phyloP scores from a whole-genome alignment of 495 filamentous ascomycete genomes.

The Aspergillus diversus region DNA sequence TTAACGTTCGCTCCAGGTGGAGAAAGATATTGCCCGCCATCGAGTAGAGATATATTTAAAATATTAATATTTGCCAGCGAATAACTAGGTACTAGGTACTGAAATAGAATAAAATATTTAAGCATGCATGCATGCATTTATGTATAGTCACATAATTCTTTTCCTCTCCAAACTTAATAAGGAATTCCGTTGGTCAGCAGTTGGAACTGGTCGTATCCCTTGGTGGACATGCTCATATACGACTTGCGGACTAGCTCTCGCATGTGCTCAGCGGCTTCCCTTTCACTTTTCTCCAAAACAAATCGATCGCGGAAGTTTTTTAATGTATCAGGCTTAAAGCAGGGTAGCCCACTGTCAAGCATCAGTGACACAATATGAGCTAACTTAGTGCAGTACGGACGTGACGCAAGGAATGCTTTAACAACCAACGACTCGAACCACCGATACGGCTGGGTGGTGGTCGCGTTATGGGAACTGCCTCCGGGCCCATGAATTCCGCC shows the following conservation, averaged over 20 bases:
- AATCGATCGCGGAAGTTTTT: conserved; percentile 92
- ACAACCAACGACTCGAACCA: conserved; percentile 97
- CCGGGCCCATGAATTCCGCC: conserved; percentile 30
- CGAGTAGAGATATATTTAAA: too few species aligned
- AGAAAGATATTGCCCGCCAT: too few species aligned
- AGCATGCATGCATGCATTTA: too few species aligned
- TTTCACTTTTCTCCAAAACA: conserved; percentile 88
- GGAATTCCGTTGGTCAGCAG: conserved; percentile 97
- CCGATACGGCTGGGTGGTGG: conserved; percentile 82
- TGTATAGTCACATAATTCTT: not conserved
- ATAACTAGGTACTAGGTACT: too few species aligned
- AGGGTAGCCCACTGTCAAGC: conserved; percentile 95
- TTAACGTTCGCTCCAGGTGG: too few species aligned
- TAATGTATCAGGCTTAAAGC: conserved; percentile 96
- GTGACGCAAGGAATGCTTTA: conserved; percentile 92
- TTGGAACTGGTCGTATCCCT: conserved; percentile 96
- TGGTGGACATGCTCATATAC: conserved; percentile 84
- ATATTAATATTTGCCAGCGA: too few species aligned
- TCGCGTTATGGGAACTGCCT: conserved; percentile 46
- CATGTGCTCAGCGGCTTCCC: conserved; percentile 95
- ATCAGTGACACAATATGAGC: conserved; percentile 88
- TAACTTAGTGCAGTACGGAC: conserved; percentile 83
- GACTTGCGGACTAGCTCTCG: conserved; percentile 84
- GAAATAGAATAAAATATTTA: too few species aligned
- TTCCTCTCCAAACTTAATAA: conserved; percentile 55